Evolutionary conservation across 1,284 basidiomycete species (phyloP), one percentile per base, ranked within the genome.

Genomic region (Mycosarcoma mackinlayi): DNA sequence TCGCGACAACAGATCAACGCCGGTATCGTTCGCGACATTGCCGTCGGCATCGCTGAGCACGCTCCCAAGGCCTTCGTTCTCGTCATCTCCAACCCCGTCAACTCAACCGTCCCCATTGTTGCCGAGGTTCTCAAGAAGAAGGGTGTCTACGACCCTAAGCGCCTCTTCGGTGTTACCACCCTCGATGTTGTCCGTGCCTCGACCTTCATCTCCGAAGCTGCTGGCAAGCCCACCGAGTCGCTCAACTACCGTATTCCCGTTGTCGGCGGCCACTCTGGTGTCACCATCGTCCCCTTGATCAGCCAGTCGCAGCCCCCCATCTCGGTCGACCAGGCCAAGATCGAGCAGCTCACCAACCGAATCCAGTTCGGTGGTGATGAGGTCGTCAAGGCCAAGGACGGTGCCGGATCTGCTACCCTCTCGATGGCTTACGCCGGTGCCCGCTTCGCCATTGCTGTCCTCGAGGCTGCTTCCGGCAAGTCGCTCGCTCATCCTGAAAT

Each of bases 41-140:
- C 94, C 38, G 89, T 89, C 47, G 93, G 90, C 50, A 92, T 94
- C 77, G 94, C 94, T 31, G 89, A 88, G 40, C 84, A 86, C 67
- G 88, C 89, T 51, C 96, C 96, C 78, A 94, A 94, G 84, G 95
- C 96, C 11, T 91, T 92, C 77, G 88, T 98, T 54, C 89, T 94
- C 47, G 93, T 98, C 78, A 98, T 98, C 85, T 96, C 94, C 76
- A 97, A 97, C 88, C 92, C 91, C 56, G 92, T 93, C 85, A 84
- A 93, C 88, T 97, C 94, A 46, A 98, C 95, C 38, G 96, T 98
- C 48, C 96, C 95, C 63, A 93, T 99, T 83, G 93, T 94, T 50
- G 93, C 90, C 44, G 94, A 98, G 85, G 90, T 95, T 38, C 89
- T 94, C 87, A 97, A 96, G 89, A 91, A 93, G 85, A 88, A 90